Base-by-base conservation (phyloP, 2,329 filamentous ascomycete genomes). In the Tricladium varicosporioides region DNA sequence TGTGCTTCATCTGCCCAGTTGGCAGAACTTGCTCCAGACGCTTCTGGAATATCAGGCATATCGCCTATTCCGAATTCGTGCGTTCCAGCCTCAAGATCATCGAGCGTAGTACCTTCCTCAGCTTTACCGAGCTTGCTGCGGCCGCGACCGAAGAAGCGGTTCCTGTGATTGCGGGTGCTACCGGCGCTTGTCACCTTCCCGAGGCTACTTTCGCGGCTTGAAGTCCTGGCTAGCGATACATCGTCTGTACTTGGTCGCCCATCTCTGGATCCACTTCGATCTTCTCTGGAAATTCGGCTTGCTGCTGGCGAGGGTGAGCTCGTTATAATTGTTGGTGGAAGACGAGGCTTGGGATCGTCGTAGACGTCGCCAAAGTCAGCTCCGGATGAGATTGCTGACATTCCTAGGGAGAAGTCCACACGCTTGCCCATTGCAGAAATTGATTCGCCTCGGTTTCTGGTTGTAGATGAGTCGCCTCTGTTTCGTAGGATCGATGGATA, bases 391-490 rank as follows among this genome's bases (percentile, higher is more conserved):
- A 86, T 75, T 46, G 81, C 78, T 33, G 75, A 78, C 80, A 88
- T 87, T 31, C 87, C 87, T 1, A 89, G 76, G 1, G 85, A 88
- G 71, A 89, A 89, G 68, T 89, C 87, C 31, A 89, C 85, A 27
- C 85, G 82, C 54, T 82, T 84, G 36, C 76, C 76, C 75, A 84
- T 83, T 9, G 78, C 74, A 1, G 80, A 77, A 8, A 84, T 72
- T 0, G 83, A 82, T 61, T 87, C 83, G 32, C 79, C 79, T 8
- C 83, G 79, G 36, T 75, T 70, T 10, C 83, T 77, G n/a, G 66
- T 68, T 9, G 22, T 27, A 7, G 68, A 69, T 1, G 70, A 71
- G 32, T 72, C 70, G 54, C 74, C 74, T 15, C 76, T 74, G 52
- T 76, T 77, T 51, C 82, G 81, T 16, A 87, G 73, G 57, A 85